These are phyloP conservation scores for Magnolia kwangsiensis DNA, from an alignment of 164 flowering plant genomes.

Conservation along the genomic window DNA sequence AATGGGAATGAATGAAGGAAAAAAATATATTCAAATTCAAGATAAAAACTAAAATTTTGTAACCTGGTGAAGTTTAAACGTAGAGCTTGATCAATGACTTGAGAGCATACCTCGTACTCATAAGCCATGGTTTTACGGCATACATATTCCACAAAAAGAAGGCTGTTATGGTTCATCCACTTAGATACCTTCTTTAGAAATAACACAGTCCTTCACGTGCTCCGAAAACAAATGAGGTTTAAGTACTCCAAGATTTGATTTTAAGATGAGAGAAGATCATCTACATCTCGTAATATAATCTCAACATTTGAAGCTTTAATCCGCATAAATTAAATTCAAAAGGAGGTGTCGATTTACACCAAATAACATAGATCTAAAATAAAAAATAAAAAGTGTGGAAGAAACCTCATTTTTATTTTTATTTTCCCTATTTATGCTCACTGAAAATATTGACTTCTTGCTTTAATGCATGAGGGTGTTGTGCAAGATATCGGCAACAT, in stretches of 20 bases:
- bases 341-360: too few species aligned
- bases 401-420: too few species aligned
- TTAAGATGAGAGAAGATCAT: too few species aligned
- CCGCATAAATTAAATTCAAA: too few species aligned
- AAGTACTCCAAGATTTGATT: slow-evolving; percentile 5
- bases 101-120: slow-evolving; percentile 13
- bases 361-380: too few species aligned
- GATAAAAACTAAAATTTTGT: not conserved
- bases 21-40: not conserved
- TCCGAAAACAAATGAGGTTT: not conserved
- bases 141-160: slow-evolving; percentile 22
- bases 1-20: not conserved
- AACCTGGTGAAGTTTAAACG: not conserved
- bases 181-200: slow-evolving; percentile 19
- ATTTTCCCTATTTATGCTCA: too few species aligned
- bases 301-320: slow-evolving; percentile 10
- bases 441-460: too few species aligned
- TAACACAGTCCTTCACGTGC: slow-evolving; percentile 26
- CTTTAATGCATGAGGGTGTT: too few species aligned
- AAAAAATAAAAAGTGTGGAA: too few species aligned
- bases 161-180: slow-evolving; percentile 22
- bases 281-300: slow-evolving; percentile 13
- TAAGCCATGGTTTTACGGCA: slow-evolving; percentile 20
- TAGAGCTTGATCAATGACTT: not conserved
- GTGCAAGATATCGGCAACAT: too few species aligned